These are phyloP conservation scores for Hericium rajendrae DNA, from an alignment of 768 basidiomycete species.

Conservation along the genomic window DNA sequence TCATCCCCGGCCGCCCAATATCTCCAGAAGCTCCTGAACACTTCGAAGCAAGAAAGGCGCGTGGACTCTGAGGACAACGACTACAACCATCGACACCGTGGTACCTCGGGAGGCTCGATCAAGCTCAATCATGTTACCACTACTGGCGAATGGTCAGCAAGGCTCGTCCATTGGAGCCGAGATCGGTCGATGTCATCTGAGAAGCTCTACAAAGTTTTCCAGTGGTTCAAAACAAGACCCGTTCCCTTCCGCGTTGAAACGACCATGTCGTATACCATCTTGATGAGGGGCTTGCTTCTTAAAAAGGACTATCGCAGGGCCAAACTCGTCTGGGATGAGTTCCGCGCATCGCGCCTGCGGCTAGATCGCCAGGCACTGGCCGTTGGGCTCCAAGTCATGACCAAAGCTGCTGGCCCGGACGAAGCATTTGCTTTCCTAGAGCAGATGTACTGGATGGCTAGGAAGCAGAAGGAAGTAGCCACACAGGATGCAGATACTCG, in stretches of 20 bases:
- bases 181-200: conserved; percentile 5
- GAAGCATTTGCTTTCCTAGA: conserved; percentile 45
- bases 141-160: background rate
- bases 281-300: conserved; percentile 43
- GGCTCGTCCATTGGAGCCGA: background rate
- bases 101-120: too few species aligned
- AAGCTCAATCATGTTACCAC: background rate
- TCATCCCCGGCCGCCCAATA: too few species aligned
- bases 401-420: conserved; percentile 31
- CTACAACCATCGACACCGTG: too few species aligned
- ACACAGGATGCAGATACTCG: too few species aligned
- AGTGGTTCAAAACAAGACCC: too few species aligned
- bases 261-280: conserved; percentile 40
- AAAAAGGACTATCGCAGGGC: conserved; percentile 33
- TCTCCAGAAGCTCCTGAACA: too few species aligned
- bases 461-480: background rate
- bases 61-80: too few species aligned
- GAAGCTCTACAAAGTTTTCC: conserved; percentile 4
- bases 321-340: conserved; percentile 18
- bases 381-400: conserved; percentile 41
- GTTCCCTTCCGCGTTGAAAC: conserved; percentile 26
- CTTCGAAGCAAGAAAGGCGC: too few species aligned
- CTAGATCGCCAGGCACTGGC: conserved; percentile 41
- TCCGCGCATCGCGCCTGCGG: conserved; percentile 8
- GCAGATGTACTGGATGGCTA: conserved; percentile 15